phyloP scores from a whole-genome alignment of 768 basidiomycete genomes.

The Ramaria sp. region DNA sequence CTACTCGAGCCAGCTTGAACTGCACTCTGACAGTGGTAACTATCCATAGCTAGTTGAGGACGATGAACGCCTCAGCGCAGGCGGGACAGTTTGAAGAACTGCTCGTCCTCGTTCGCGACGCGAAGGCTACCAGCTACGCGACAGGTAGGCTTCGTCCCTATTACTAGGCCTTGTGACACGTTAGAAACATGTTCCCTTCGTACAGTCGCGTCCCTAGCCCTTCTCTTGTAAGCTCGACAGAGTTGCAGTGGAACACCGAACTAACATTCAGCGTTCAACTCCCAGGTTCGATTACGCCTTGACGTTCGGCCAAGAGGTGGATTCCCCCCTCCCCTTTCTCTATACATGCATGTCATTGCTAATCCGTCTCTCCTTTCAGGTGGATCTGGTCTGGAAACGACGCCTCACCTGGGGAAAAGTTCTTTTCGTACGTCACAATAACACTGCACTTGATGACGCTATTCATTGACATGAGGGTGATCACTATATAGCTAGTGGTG shows the following conservation, averaged over 20 bases:
- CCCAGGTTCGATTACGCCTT: slow-evolving; percentile 1
- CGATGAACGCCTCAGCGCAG: not conserved
- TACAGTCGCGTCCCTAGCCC: slow-evolving; percentile 2
- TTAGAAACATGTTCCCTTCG: not conserved
- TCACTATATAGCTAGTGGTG: not conserved
- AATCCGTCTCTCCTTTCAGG: not conserved
- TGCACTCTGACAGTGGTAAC: too few species aligned
- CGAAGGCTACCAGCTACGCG: slow-evolving; percentile 1
- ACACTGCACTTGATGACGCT: not conserved
- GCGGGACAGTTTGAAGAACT: not conserved
- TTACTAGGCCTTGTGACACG: not conserved
- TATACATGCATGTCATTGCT: not conserved
- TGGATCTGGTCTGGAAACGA: slow-evolving; percentile 4
- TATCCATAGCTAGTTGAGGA: too few species aligned
- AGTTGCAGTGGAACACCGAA: not conserved
- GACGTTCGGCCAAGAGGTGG: slow-evolving; percentile 4
- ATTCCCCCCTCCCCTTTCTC: not conserved
- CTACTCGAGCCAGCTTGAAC: too few species aligned
- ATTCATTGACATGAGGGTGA: not conserved
- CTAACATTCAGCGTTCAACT: too few species aligned
- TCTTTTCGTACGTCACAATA: not conserved
- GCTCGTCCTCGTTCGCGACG: not conserved
- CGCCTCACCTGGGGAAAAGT: slow-evolving; percentile 3
- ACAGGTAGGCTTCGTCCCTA: not conserved
- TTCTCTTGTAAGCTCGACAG: slow-evolving; percentile 1